Evolutionary conservation across 1,139 yeast species (phyloP).

Genomic region (Yamadazyma trypodendri): DNA sequence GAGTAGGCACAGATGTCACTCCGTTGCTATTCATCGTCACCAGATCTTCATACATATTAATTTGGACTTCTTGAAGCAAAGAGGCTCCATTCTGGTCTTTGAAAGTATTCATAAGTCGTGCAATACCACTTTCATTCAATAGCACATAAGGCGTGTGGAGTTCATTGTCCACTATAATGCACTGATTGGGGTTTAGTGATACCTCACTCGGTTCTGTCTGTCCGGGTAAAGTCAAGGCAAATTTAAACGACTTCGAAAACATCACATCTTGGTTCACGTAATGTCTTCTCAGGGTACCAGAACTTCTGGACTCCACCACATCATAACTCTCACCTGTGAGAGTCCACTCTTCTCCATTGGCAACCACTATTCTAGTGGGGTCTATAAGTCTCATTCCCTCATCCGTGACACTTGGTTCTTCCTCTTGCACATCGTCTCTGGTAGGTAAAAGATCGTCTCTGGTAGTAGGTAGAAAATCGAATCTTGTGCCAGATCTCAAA

Average conservation of each 20-base stretch:
- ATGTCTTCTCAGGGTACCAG: slow-evolving; percentile 11
- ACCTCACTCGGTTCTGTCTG: slow-evolving; percentile 17
- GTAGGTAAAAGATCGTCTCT: slow-evolving; percentile 10
- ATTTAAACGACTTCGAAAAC: slow-evolving; percentile 21
- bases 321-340: slow-evolving; percentile 29
- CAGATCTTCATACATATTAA: slow-evolving; percentile 12
- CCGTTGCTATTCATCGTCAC: neutral
- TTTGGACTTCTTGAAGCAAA: slow-evolving; percentile 23
- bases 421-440: neutral
- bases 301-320: slow-evolving; percentile 15
- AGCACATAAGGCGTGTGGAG: slow-evolving; percentile 38
- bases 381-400: slow-evolving; percentile 16
- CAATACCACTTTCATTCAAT: slow-evolving; percentile 35
- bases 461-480: slow-evolving; percentile 22
- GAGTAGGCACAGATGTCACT: neutral
- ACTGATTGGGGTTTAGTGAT: slow-evolving; percentile 37
- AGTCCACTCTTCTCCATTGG: slow-evolving; percentile 25
- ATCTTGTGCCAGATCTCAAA: slow-evolving; percentile 23
- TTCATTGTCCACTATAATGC: slow-evolving; percentile 40
- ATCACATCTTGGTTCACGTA: slow-evolving; percentile 26
- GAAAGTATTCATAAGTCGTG: slow-evolving; percentile 24
- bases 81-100: slow-evolving; percentile 14
- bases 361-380: slow-evolving; percentile 24
- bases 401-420: neutral
- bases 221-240: slow-evolving; percentile 18